Conservation (phyloP, 2,329 filamentous ascomycete species). For the Talaromyces sp. region DNA sequence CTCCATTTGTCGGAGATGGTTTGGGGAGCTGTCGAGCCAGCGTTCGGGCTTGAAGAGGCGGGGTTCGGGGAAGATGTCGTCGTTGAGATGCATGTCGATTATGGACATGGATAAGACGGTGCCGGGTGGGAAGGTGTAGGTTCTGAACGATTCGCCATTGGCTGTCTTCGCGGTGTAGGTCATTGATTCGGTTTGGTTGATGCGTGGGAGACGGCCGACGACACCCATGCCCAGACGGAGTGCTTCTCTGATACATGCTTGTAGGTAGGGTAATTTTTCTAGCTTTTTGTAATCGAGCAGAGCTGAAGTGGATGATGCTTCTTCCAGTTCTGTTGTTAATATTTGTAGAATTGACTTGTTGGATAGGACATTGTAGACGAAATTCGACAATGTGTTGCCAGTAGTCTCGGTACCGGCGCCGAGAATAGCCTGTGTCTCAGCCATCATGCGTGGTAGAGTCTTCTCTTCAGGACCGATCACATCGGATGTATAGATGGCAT, state of each 20-base stretch:
- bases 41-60: slow-evolving; percentile 28
- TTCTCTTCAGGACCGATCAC: slow-evolving; percentile 16
- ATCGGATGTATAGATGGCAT: slow-evolving; percentile 17
- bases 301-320: slow-evolving; percentile 17
- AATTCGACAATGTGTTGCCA: slow-evolving; percentile 21
- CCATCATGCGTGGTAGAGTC: slow-evolving; percentile 24
- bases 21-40: slow-evolving; percentile 22
- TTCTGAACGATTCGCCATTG: not conserved
- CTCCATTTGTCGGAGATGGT: slow-evolving; percentile 15
- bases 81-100: slow-evolving; percentile 27
- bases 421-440: slow-evolving; percentile 29
- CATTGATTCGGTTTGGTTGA: slow-evolving; percentile 20
- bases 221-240: slow-evolving; percentile 30
- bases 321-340: slow-evolving; percentile 24
- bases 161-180: slow-evolving; percentile 11
- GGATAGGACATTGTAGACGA: slow-evolving; percentile 19
- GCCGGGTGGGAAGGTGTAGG: slow-evolving; percentile 15
- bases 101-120: slow-evolving; percentile 21
- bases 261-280: slow-evolving; percentile 29
- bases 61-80: slow-evolving; percentile 27
- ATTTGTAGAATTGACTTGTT: slow-evolving; percentile 18
- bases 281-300: slow-evolving; percentile 22
- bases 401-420: slow-evolving; percentile 29
- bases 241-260: slow-evolving; percentile 29
- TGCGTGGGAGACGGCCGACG: slow-evolving; percentile 24